Evolutionary conservation across 2,329 filamentous ascomycete genomes (phyloP), one percentile per base, ranked within the genome.

Genomic region (Nemania abortiva): DNA sequence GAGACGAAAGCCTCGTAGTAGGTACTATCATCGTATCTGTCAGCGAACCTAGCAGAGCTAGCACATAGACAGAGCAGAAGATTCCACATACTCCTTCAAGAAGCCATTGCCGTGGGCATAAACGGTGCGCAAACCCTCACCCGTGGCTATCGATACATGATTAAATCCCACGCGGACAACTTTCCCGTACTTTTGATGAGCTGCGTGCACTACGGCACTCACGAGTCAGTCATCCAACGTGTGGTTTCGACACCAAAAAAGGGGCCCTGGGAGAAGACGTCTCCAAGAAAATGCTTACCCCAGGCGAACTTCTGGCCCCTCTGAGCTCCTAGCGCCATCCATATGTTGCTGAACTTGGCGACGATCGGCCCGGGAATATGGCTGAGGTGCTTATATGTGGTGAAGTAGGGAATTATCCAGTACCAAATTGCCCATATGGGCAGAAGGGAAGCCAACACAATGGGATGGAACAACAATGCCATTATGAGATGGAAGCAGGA

Each of bases 401-500:
- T 70, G 34, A 70, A 70, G 22, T 70, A 70, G 4, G 69, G 69
- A 15, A 70, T 18, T 13, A 70, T 54, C 65, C 65, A 70, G 49
- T 70, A 70, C 1, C 13, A 63, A 2, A 65, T 15, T 10, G 42
- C 66, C 69, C 69, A 70, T 52, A 70, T 11, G 49, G 65, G 69
- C 42, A 69, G 39, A 22, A 68, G 31, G 1, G 29, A n/a, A 22
- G 39, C 24, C n/a, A 68, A 11, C 9, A 68, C 29, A n/a, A 58
- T 45, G 3, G 56, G 27, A 42, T 61, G 4, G 1, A 70, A 29
- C 6, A 70, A 24, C 11, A 70, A 45, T 13, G 45, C 39, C 64
- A 67, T 67, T 37, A 39, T 70, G 24, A n/a, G 49, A 49, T 39
- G 27, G 18, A 37, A 22, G 15, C 6, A 29, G 20, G 22, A 63